phyloP scores from a whole-genome alignment of 148 eudicot species.

The Bassia scoparia region DNA sequence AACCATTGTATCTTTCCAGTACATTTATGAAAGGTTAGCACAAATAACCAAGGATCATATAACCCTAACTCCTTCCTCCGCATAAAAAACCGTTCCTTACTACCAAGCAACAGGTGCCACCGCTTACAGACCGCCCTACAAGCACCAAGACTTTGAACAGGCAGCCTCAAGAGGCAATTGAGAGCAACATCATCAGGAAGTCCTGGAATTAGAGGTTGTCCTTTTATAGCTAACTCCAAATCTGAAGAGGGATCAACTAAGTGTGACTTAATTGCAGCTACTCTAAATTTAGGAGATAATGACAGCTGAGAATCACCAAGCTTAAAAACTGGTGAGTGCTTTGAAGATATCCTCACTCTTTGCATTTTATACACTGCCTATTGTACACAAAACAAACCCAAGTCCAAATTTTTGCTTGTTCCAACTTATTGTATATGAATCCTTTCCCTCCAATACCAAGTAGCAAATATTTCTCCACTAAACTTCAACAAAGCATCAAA shows the following conservation, averaged over 20 bases:
- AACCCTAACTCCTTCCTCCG: slow-evolving; percentile 66
- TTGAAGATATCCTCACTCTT: slow-evolving; percentile 65
- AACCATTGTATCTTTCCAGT: slow-evolving; percentile 81
- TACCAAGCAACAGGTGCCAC: slow-evolving; percentile 64
- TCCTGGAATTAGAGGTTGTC: slow-evolving; percentile 73
- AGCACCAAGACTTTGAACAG: slow-evolving; percentile 49
- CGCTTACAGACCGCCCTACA: slow-evolving; percentile 65
- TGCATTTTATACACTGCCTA: slow-evolving; percentile 46
- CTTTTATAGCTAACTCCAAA: slow-evolving; percentile 42
- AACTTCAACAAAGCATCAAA: slow-evolving; percentile 10
- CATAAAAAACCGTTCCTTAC: slow-evolving; percentile 65
- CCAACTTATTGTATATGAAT: neutral
- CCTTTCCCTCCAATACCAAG: neutral
- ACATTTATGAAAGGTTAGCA: slow-evolving; percentile 64
- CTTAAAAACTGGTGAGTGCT: slow-evolving; percentile 62
- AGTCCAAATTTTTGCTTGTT: neutral
- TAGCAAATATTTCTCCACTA: neutral
- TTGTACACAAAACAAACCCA: neutral
- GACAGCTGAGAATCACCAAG: slow-evolving; percentile 69
- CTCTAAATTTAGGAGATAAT: slow-evolving; percentile 76
- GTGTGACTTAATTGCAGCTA: slow-evolving; percentile 40
- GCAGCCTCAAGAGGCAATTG: slow-evolving; percentile 71
- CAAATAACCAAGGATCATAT: slow-evolving; percentile 72
- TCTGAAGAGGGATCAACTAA: slow-evolving; percentile 54
- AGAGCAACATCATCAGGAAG: slow-evolving; percentile 90